Evolutionary conservation across 768 basidiomycete species (phyloP).

Genomic region (Amanita molliuscula): DNA sequence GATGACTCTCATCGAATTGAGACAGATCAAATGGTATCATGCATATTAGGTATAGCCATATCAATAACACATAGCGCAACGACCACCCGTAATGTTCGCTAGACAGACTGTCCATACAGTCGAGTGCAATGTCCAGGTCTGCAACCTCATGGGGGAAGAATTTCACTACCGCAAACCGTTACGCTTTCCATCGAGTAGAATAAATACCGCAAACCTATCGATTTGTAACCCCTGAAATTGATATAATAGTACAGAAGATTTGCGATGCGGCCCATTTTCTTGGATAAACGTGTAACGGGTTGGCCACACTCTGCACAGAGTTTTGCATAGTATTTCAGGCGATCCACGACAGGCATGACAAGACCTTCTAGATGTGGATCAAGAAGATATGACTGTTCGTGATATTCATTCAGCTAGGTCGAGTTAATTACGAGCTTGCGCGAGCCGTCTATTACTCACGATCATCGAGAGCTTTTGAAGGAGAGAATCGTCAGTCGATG

Average conservation of each 20-base stretch:
- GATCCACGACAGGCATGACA: slow-evolving; percentile 62
- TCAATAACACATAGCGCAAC: slow-evolving; percentile 69
- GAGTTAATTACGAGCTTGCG: not conserved
- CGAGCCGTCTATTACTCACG: slow-evolving; percentile 29
- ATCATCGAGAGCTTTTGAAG: slow-evolving; percentile 36
- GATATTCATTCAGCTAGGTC: slow-evolving; percentile 73
- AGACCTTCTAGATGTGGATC: slow-evolving; percentile 83
- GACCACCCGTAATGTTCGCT: slow-evolving; percentile 55
- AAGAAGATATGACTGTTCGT: slow-evolving; percentile 86
- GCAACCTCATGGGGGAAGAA: slow-evolving; percentile 90
- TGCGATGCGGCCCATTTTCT: not conserved
- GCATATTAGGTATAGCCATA: slow-evolving; percentile 93
- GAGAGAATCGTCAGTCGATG: slow-evolving; percentile 32
- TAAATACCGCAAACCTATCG: slow-evolving; percentile 58
- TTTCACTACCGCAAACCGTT: slow-evolving; percentile 45
- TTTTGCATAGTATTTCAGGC: slow-evolving; percentile 46
- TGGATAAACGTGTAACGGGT: not conserved
- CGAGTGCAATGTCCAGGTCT: slow-evolving; percentile 68
- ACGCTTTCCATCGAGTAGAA: slow-evolving; percentile 8
- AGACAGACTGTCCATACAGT: slow-evolving; percentile 40
- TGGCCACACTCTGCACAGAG: not conserved
- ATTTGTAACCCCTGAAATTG: slow-evolving; percentile 87
- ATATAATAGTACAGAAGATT: slow-evolving; percentile 67
- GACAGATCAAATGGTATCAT: slow-evolving; percentile 89
- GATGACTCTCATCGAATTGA: slow-evolving; percentile 63